phyloP scores from a whole-genome alignment of 495 filamentous ascomycete genomes.

The Chaetomium fimeti region DNA sequence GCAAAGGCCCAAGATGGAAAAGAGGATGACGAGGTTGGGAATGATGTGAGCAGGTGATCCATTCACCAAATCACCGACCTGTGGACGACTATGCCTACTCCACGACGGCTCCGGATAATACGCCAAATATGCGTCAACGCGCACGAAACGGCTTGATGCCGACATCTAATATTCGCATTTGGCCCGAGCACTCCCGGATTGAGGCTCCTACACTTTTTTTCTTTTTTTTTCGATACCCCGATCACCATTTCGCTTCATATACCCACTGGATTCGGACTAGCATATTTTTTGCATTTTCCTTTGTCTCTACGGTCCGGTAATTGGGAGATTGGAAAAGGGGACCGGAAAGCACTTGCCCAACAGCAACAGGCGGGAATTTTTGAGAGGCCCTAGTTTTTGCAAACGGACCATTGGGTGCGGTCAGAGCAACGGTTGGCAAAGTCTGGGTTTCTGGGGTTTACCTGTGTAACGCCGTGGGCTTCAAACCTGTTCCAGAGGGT shows the following conservation, averaged over 20 bases:
- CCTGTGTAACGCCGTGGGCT: background rate
- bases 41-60: constrained; percentile 61
- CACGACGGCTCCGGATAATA: background rate
- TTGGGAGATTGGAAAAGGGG: constrained; percentile 10
- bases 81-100: background rate
- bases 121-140: constrained; percentile 4
- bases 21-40: constrained; percentile 80
- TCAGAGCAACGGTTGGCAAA: background rate
- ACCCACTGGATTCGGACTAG: constrained; percentile 17
- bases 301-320: constrained; percentile 9
- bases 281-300: background rate
- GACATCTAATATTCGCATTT: constrained; percentile 1
- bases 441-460: background rate
- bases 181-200: constrained; percentile 15
- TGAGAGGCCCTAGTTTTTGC: background rate
- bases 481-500: background rate
- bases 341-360: background rate
- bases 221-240: constrained; percentile 16
- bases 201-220: constrained; percentile 11
- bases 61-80: background rate
- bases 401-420: background rate
- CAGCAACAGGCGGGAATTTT: background rate
- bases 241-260: constrained; percentile 20
- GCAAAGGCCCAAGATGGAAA: constrained; percentile 55
- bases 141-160: constrained; percentile 19